Conservation (phyloP, 179 eudicot species). For the Silene noctiflora region DNA sequence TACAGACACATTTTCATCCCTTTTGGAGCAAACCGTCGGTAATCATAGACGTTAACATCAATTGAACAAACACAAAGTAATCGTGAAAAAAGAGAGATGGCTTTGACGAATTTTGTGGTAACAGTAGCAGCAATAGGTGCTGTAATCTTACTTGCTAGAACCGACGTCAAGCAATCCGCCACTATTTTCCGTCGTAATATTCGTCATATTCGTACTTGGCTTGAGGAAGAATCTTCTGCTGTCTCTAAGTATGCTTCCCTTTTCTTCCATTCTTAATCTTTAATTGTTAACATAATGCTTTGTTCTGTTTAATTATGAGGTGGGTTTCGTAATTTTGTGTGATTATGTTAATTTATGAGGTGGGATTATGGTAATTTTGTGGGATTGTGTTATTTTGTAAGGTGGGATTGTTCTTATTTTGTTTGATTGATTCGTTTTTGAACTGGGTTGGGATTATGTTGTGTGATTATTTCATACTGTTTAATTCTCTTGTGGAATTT, state of each 20-base stretch:
- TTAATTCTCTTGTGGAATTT: neutral
- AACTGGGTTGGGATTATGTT: neutral
- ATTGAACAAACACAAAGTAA: neutral
- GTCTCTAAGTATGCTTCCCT: constrained; percentile 54
- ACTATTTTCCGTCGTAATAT: constrained; percentile 71
- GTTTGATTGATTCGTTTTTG: neutral
- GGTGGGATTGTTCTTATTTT: neutral
- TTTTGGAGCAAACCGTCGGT: neutral
- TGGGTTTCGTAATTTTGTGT: neutral
- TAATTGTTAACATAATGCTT: neutral
- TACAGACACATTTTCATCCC: too few relatives aligned
- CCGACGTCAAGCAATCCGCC: constrained; percentile 73
- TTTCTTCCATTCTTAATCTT: neutral
- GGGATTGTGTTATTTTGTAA: neutral
- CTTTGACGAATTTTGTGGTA: constrained; percentile 64
- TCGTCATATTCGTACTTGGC: constrained; percentile 81
- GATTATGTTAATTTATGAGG: neutral
- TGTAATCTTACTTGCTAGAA: constrained; percentile 57
- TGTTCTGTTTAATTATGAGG: neutral
- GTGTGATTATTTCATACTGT: neutral
- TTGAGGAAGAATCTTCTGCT: constrained; percentile 69
- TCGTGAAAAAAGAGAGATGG: constrained; percentile 41
- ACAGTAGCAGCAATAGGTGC: constrained; percentile 90
- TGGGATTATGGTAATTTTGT: constrained; percentile 6
- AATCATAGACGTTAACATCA: neutral